A percentile compares a stretch with the other conserved stretches of the same genome.
Conservation (phyloP, 257 asterid genomes). For the Orobanche coerulescens region DNA sequence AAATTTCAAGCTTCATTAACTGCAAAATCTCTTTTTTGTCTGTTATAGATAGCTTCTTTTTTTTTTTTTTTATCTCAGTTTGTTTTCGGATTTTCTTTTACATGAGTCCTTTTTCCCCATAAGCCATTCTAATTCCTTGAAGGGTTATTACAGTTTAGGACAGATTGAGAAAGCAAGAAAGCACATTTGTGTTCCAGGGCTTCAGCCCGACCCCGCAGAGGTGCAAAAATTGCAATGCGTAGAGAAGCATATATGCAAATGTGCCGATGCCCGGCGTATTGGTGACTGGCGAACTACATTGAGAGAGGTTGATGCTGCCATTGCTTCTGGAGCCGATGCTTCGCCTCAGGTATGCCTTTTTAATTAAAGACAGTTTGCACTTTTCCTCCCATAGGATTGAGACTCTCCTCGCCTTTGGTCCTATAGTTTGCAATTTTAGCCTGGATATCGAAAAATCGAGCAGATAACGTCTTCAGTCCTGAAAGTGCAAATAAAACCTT, state of each 20-base stretch:
- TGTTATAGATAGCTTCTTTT: neutral
- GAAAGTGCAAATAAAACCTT: too few species aligned
- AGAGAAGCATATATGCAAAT: slow-evolving; percentile 59
- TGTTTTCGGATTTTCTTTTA: slow-evolving; percentile 2
- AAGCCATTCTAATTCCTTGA: slow-evolving; percentile 29
- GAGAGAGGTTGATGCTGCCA: slow-evolving; percentile 72
- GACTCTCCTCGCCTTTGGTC: too few species aligned
- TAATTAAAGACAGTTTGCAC: too few species aligned
- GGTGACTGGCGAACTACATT: slow-evolving; percentile 65
- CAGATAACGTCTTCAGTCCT: neutral
- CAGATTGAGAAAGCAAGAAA: slow-evolving; percentile 59
- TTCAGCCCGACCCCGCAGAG: slow-evolving; percentile 43
- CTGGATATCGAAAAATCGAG: neutral
- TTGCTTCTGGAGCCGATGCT: slow-evolving; percentile 70
- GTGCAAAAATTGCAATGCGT: slow-evolving; percentile 53
- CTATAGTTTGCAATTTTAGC: neutral
- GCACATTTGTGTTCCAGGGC: slow-evolving; percentile 50
- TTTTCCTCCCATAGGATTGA: too few species aligned
- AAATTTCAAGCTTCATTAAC: too few species aligned
- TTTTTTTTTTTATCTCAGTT: neutral
- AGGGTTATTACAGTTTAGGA: slow-evolving; percentile 52
- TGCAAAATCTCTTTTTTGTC: neutral
- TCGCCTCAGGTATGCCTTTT: slow-evolving; percentile 58
- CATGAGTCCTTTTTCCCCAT: neutral
- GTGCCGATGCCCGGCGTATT: slow-evolving; percentile 55